These are phyloP conservation scores for Phytomonas sp. DNA, from an alignment of 208 protist genomes.

Conservation along the genomic window DNA sequence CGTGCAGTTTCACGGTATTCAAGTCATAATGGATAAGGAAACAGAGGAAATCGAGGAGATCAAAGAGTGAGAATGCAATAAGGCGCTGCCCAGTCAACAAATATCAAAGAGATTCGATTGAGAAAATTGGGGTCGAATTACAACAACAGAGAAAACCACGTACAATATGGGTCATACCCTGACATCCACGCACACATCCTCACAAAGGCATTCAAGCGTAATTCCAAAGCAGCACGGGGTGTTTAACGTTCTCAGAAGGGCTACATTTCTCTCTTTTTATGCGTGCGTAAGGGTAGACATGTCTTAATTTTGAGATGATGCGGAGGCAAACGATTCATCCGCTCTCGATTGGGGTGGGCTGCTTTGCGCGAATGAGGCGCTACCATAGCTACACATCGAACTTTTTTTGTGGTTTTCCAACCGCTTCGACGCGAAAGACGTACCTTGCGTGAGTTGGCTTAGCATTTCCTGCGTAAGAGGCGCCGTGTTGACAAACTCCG, in stretches of 20 bases:
- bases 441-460: slow-evolving; percentile 19
- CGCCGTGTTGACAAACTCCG: neutral
- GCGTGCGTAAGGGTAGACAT: neutral
- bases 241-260: neutral
- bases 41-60: neutral
- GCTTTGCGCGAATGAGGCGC: neutral
- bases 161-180: neutral
- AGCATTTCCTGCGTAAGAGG: slow-evolving; percentile 20
- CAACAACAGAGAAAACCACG: neutral
- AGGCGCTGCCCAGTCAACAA: neutral
- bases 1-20: neutral
- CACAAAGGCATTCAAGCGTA: neutral
- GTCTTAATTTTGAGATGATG: neutral
- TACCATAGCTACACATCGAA: neutral
- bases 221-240: neutral
- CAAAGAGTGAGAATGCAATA: neutral
- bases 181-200: slow-evolving; percentile 2
- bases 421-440: slow-evolving; percentile 10
- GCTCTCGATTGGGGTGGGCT: neutral
- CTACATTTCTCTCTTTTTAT: neutral
- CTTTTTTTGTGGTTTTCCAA: neutral
- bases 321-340: neutral
- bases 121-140: neutral
- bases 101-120: neutral
- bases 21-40: neutral